Percentiles rank a stretch among this genome's conserved stretches.
Conservation (phyloP, 2,329 filamentous ascomycete genomes). For the Colletotrichum tamarilloi region DNA sequence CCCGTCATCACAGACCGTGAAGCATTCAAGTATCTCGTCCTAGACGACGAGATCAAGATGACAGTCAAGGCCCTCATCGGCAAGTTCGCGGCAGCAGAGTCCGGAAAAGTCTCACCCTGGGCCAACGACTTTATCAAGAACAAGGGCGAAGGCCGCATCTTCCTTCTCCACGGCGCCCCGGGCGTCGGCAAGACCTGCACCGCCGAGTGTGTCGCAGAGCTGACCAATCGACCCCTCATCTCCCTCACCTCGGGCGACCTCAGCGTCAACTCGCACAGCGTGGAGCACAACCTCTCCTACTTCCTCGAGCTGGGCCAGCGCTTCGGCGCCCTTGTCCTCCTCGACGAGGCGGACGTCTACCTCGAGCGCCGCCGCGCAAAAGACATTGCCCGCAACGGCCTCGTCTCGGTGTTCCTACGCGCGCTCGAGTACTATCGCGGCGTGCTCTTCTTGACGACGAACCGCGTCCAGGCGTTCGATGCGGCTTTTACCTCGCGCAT, state of each 20-base stretch:
- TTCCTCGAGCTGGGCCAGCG: slow-evolving; percentile 61
- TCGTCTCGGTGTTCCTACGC: slow-evolving; percentile 62
- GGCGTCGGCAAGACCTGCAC: slow-evolving; percentile 70
- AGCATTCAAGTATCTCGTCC: slow-evolving; percentile 61
- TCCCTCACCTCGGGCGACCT: slow-evolving; percentile 63
- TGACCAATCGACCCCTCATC: slow-evolving; percentile 61
- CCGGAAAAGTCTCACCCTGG: slow-evolving; percentile 56
- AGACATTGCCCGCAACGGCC: slow-evolving; percentile 58
- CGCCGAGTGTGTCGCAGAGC: slow-evolving; percentile 64
- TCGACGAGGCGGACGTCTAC: slow-evolving; percentile 72
- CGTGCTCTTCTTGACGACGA: slow-evolving; percentile 62
- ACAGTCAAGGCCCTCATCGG: slow-evolving; percentile 60
- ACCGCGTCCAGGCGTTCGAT: slow-evolving; percentile 53
- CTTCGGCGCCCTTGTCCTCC: slow-evolving; percentile 63
- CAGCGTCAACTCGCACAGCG: slow-evolving; percentile 48
- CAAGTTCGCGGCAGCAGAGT: slow-evolving; percentile 53
- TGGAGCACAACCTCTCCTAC: slow-evolving; percentile 58
- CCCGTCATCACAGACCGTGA: slow-evolving; percentile 57
- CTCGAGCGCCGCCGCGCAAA: slow-evolving; percentile 60
- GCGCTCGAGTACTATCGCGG: slow-evolving; percentile 63
- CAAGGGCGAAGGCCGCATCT: slow-evolving; percentile 62
- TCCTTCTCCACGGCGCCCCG: slow-evolving; percentile 63
- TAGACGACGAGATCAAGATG: slow-evolving; percentile 59
- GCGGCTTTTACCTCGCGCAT: slow-evolving; percentile 46
- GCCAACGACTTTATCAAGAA: slow-evolving; percentile 45